These are phyloP conservation scores for Calocybe gambosa DNA, from an alignment of 1,284 basidiomycete species.

Conservation along the genomic window DNA sequence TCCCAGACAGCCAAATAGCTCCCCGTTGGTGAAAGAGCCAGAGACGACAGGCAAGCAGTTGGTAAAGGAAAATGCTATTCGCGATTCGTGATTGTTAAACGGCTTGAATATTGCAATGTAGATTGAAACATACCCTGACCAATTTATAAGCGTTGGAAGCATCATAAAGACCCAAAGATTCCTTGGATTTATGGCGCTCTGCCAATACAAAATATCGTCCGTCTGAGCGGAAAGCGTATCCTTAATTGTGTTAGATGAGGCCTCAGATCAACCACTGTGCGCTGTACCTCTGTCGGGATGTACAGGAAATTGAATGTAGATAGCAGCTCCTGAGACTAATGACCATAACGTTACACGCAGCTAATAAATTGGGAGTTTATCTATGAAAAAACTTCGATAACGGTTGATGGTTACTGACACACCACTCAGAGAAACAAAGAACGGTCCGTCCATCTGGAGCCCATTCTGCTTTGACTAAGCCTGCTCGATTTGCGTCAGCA, in stretches of 20 bases:
- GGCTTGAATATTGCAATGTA: not conserved
- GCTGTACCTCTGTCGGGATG: conserved; percentile 66
- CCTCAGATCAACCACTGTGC: not conserved
- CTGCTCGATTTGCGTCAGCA: conserved; percentile 19
- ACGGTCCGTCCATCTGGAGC: conserved; percentile 74
- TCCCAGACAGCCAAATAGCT: conserved; percentile 82
- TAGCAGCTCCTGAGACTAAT: conserved; percentile 59
- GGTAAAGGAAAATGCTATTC: conserved; percentile 74
- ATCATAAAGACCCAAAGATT: conserved; percentile 81
- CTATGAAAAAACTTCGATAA: not conserved
- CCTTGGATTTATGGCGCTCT: conserved; percentile 82
- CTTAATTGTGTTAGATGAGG: conserved; percentile 30
- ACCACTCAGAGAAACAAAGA: conserved; percentile 85
- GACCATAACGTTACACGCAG: conserved; percentile 80
- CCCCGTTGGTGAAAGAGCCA: conserved; percentile 80
- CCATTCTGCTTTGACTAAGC: conserved; percentile 80
- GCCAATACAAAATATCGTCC: conserved; percentile 76
- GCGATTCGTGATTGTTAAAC: conserved; percentile 16
- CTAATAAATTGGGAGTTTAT: conserved; percentile 33
- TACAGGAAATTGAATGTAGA: conserved; percentile 74
- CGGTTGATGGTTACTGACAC: conserved; percentile 46
- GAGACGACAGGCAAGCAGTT: conserved; percentile 65
- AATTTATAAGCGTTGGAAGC: conserved; percentile 61
- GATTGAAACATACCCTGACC: conserved; percentile 51
- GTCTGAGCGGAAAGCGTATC: conserved; percentile 74